Percentiles rank a stretch among this genome's conserved stretches.
Conservation (phyloP, 768 basidiomycete genomes). For the Naganishia vaughanmartiniae region DNA sequence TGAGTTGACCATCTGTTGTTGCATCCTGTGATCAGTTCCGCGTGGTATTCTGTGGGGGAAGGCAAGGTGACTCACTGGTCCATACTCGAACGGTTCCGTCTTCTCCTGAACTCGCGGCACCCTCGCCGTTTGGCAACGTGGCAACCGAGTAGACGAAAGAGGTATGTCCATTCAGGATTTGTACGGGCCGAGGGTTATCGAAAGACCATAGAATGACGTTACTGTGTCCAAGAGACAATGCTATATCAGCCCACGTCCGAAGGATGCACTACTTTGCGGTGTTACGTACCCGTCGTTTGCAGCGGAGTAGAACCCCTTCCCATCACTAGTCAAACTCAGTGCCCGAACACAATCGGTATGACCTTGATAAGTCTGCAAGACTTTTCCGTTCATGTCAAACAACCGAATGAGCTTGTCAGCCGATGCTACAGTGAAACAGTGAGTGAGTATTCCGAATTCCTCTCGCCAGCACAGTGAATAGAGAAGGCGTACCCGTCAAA, state of each 20-base stretch:
- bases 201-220: constrained; percentile 91
- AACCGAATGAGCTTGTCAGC: constrained; percentile 92
- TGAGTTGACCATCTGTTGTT: constrained; percentile 72
- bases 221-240: constrained; percentile 53
- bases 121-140: constrained; percentile 70
- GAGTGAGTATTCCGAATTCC: neutral
- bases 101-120: constrained; percentile 83
- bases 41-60: neutral
- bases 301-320: constrained; percentile 76
- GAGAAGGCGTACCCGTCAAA: constrained; percentile 66
- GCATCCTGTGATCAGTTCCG: constrained; percentile 18
- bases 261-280: neutral
- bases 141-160: constrained; percentile 93
- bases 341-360: constrained; percentile 91
- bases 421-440: constrained; percentile 60
- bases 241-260: neutral
- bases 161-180: constrained; percentile 86
- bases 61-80: constrained; percentile 64
- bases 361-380: constrained; percentile 71
- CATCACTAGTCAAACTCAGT: constrained; percentile 72
- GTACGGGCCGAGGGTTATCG: constrained; percentile 61
- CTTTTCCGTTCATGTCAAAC: constrained; percentile 67
- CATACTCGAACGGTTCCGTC: constrained; percentile 90
- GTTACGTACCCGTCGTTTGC: constrained; percentile 81
- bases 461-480: neutral